Conservation (phyloP, 495 filamentous ascomycete species). For the Xylaria scruposa region DNA sequence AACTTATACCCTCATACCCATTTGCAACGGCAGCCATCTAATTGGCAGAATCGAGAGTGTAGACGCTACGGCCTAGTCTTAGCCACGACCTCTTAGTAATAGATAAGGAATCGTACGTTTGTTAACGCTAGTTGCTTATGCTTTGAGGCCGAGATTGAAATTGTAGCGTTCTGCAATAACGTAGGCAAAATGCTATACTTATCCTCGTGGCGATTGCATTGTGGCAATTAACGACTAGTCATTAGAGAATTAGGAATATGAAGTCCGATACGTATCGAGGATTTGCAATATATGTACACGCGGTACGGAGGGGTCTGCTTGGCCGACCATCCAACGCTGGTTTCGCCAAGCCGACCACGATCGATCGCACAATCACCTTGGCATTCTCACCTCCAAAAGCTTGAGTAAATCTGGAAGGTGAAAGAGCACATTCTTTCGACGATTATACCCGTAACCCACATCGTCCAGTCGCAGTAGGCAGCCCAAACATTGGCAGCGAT, state of each 20-base stretch:
- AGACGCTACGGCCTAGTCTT: not conserved
- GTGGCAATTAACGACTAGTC: not conserved
- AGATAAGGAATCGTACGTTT: not conserved
- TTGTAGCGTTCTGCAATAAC: not conserved
- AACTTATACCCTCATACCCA: conserved; percentile 19
- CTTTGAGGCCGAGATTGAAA: not conserved
- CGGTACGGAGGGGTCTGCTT: not conserved
- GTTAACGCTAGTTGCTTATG: not conserved
- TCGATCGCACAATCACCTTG: conserved; percentile 14
- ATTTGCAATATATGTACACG: not conserved
- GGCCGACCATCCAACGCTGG: not conserved
- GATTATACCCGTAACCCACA: not conserved
- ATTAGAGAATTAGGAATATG: not conserved
- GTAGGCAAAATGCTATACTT: not conserved
- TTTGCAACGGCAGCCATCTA: conserved; percentile 5
- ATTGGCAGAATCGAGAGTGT: not conserved
- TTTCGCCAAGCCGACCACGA: conserved; percentile 2
- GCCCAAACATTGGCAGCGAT: conserved; percentile 7
- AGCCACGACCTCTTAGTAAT: not conserved
- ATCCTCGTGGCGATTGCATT: not conserved
- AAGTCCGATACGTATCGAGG: not conserved
- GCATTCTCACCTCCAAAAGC: conserved; percentile 10
- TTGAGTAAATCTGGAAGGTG: conserved; percentile 17
- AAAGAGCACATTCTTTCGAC: not conserved
- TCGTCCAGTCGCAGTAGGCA: not conserved